Percentiles rank a stretch among this genome's conserved stretches.
Conservation (phyloP, 2,329 filamentous ascomycete genomes). For the Aspergillus novofumigatus region DNA sequence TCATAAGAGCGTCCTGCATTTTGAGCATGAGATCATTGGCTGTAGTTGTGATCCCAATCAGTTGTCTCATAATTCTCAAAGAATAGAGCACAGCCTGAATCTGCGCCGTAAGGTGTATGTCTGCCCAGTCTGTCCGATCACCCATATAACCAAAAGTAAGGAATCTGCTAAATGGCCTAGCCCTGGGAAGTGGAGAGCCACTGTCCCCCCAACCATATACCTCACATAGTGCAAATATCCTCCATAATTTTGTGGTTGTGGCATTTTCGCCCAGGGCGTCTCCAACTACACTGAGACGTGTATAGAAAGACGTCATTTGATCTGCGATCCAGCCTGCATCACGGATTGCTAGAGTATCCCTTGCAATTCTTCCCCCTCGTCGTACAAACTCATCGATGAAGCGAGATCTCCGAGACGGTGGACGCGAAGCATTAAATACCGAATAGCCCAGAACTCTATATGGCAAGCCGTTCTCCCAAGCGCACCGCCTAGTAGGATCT, state of each 20-base stretch:
- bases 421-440: slow-evolving; percentile 39
- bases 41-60: slow-evolving; percentile 37
- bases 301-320: slow-evolving; percentile 16
- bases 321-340: slow-evolving; percentile 14
- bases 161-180: slow-evolving; percentile 23
- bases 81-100: slow-evolving; percentile 60
- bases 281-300: slow-evolving; percentile 20
- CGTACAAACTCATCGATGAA: slow-evolving; percentile 34
- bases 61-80: slow-evolving; percentile 55
- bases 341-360: slow-evolving; percentile 24
- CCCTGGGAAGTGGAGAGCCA: slow-evolving; percentile 11
- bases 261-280: slow-evolving; percentile 7
- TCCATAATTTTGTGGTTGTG: slow-evolving; percentile 26
- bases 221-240: slow-evolving; percentile 31
- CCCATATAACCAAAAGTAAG: slow-evolving; percentile 26
- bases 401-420: slow-evolving; percentile 16
- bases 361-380: slow-evolving; percentile 32
- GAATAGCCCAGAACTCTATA: slow-evolving; percentile 56
- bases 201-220: slow-evolving; percentile 19
- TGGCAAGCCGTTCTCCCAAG: slow-evolving; percentile 52
- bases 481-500: slow-evolving; percentile 50
- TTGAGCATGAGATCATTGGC: slow-evolving; percentile 7
- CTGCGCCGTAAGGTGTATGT: slow-evolving; percentile 59
- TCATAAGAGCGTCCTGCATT: slow-evolving; percentile 18
- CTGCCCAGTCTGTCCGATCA: slow-evolving; percentile 50